Base-by-base conservation (phyloP, 1,284 basidiomycete genomes). In the Ceratobasidium papillatum region DNA sequence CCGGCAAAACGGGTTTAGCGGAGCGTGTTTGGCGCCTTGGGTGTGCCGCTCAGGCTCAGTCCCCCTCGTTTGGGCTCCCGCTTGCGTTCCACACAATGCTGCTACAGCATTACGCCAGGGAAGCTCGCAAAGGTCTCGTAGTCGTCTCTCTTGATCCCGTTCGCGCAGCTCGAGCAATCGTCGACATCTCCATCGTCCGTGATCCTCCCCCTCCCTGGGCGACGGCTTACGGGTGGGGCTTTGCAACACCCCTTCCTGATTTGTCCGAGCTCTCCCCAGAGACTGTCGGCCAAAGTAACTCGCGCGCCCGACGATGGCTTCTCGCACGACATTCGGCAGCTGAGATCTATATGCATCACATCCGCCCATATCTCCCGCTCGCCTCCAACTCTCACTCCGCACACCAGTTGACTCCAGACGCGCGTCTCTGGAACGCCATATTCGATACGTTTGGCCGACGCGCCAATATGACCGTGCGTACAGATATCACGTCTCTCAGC, bases 31-130 rank as follows among this genome's bases (percentile, higher is more conserved):
- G 91, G 87, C 78, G 84, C 7, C 82, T 90, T 14, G 89, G 87
- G 5, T 85, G 85, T 78, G 80, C 84, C 72, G 89, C 77, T 2
- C 76, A 75, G 11, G 79, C 80, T 27, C 78, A 74, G 9, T 43
- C 56, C n/a, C 76, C 80, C 14, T 76, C 75, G 14, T 75, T 69
- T 54, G n/a, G 83, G 74, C 81, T 94, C 30, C 87, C 90, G 2
- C 82, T 89, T 2, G 84, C 89, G 19, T 88, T 90, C 0, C 94
- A 92, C 80, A 93, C 91, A 0, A 82, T 87, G 61, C 91, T 94
- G 88, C 80, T 94, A 74, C 84, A 89, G 71, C 83, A 87, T 56
- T 93, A 92, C 78, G 86, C 84, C 0, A 47, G 36, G 0, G 80
- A 81, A 64, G 77, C 75, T 4, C 71, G 74, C 49, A 78, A 78